Evolutionary conservation across 306 rosid genomes (phyloP).

Genomic region (Phaseolus lunatus): DNA sequence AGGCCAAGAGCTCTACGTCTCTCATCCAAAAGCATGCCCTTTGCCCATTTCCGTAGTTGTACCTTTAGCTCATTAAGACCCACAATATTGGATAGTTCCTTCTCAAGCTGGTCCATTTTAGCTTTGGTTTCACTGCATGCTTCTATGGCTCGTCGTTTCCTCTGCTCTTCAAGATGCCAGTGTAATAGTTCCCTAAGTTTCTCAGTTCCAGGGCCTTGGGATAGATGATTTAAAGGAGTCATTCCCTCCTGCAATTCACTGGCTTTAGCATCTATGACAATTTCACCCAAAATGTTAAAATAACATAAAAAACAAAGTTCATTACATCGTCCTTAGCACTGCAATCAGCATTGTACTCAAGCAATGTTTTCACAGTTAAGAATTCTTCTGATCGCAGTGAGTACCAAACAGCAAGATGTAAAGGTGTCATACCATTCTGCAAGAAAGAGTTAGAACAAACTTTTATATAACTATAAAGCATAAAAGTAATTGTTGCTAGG

Average conservation of each 20-base stretch:
- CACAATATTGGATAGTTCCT: slow-evolving; percentile 78
- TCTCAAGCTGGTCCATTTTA: slow-evolving; percentile 88
- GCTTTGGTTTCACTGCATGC: slow-evolving; percentile 91
- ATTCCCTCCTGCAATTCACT: slow-evolving; percentile 81
- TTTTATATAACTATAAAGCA: slow-evolving; percentile 41
- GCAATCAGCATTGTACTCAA: slow-evolving; percentile 83
- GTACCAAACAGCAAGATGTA: slow-evolving; percentile 97
- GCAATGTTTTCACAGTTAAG: slow-evolving; percentile 74
- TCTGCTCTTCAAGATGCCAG: slow-evolving; percentile 79
- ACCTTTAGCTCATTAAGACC: slow-evolving; percentile 87
- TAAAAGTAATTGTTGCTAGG: slow-evolving; percentile 18
- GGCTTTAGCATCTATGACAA: slow-evolving; percentile 37
- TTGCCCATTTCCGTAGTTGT: slow-evolving; percentile 94
- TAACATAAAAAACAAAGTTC: slow-evolving; percentile 24
- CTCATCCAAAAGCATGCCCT: slow-evolving; percentile 99
- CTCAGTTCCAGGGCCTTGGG: slow-evolving; percentile 78
- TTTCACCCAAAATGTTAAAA: slow-evolving; percentile 29
- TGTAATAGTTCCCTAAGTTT: slow-evolving; percentile 70
- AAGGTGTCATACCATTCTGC: slow-evolving; percentile 98
- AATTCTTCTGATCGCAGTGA: slow-evolving; percentile 82
- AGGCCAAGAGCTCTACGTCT: slow-evolving; percentile 93
- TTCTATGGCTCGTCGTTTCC: slow-evolving; percentile 78
- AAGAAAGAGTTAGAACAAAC: slow-evolving; percentile 43
- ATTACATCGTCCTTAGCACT: slow-evolving; percentile 81
- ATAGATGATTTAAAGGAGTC: slow-evolving; percentile 88